Conservation (phyloP, 2,329 filamentous ascomycete species). For the Aspergillus terreus region DNA sequence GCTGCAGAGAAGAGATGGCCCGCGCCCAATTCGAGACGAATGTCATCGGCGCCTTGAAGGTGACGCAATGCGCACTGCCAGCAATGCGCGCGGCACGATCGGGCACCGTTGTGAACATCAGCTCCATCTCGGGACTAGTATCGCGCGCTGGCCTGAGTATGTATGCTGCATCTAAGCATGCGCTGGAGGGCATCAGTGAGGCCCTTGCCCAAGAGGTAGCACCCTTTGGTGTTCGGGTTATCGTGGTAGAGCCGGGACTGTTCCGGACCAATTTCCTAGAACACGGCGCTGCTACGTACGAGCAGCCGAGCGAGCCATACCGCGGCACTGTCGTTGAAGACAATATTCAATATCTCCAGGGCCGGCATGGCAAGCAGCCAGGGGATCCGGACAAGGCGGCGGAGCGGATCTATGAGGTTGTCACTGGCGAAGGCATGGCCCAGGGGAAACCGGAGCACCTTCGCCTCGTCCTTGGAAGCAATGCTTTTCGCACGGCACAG, state of each 20-base stretch:
- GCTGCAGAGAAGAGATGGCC: slow-evolving; percentile 15
- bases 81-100: slow-evolving; percentile 32
- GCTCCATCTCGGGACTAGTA: slow-evolving; percentile 46
- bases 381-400: slow-evolving; percentile 25
- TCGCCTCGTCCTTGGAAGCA: not conserved
- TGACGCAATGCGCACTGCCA: slow-evolving; percentile 37
- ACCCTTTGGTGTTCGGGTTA: slow-evolving; percentile 33
- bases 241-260: slow-evolving; percentile 43
- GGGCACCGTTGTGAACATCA: slow-evolving; percentile 45
- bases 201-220: slow-evolving; percentile 34
- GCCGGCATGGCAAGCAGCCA: slow-evolving; percentile 6
- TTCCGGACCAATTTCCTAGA: slow-evolving; percentile 43
- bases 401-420: slow-evolving; percentile 37
- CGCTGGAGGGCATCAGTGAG: slow-evolving; percentile 40
- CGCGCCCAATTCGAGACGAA: slow-evolving; percentile 33
- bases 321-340: slow-evolving; percentile 20
- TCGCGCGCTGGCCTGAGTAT: slow-evolving; percentile 32
- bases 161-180: slow-evolving; percentile 42
- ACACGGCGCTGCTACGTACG: slow-evolving; percentile 19
- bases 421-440: slow-evolving; percentile 29
- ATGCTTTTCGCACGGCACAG: not conserved
- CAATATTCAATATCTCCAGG: slow-evolving; percentile 18
- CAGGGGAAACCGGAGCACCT: slow-evolving; percentile 21
- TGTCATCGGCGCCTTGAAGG: slow-evolving; percentile 39
- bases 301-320: slow-evolving; percentile 32